A percentile compares a stretch with the other conserved stretches of the same genome.
Evolutionary conservation across 2,329 filamentous ascomycete species (phyloP).

Genomic region (Microcyclospora pomicola): DNA sequence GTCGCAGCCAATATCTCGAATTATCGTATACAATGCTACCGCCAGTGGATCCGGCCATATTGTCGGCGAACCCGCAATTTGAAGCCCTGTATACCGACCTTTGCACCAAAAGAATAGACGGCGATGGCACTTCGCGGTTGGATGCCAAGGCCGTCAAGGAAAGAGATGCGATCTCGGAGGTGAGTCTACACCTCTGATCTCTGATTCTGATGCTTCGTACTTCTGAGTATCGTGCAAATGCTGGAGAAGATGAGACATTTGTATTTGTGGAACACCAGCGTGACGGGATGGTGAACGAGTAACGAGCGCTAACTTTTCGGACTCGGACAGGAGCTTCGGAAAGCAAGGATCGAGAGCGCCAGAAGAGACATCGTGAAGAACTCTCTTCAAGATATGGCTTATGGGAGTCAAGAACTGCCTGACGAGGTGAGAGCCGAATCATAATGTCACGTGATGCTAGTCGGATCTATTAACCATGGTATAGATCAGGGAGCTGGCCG

Average conservation of each 20-base stretch:
- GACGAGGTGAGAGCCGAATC: constrained; percentile 20
- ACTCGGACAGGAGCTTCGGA: constrained; percentile 23
- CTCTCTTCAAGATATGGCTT: constrained; percentile 24
- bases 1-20: too few species aligned
- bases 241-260: background rate
- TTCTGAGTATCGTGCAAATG: background rate
- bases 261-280: background rate
- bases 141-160: constrained; percentile 28
- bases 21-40: constrained; percentile 25
- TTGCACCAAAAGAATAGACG: constrained; percentile 28
- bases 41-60: constrained; percentile 24
- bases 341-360: constrained; percentile 21
- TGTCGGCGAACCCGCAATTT: constrained; percentile 31
- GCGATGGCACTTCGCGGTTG: constrained; percentile 30
- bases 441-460: background rate
- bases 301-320: too few species aligned
- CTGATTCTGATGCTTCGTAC: background rate
- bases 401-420: constrained; percentile 24
- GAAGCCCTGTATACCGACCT: constrained; percentile 33
- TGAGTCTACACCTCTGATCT: constrained; percentile 9
- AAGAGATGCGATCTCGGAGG: constrained; percentile 26
- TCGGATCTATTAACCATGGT: background rate
- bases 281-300: background rate
- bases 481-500: constrained; percentile 29
- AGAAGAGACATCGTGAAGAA: constrained; percentile 22